These are phyloP conservation scores for Globisporangium uncinulatum DNA, from an alignment of 352 stramenopile genomes.

Conservation along the genomic window DNA sequence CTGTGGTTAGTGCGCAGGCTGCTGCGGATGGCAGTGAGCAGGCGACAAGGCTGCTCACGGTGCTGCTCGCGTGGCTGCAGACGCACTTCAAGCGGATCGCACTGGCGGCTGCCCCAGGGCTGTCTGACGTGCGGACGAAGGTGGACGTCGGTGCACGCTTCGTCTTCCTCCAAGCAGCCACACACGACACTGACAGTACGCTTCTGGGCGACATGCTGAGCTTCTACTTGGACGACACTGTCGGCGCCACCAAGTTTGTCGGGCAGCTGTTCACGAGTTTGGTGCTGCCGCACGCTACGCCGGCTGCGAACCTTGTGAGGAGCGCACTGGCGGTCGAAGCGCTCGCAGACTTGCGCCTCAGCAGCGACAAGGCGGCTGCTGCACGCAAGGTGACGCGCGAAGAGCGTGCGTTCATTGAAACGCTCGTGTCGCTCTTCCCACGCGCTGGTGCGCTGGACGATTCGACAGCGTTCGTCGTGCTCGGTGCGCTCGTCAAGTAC, in stretches of 20 bases:
- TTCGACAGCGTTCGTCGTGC: conserved; percentile 31
- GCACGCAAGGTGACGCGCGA: conserved; percentile 11
- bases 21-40: background rate
- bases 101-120: background rate
- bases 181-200: background rate
- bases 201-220: conserved; percentile 26
- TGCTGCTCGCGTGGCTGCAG: conserved; percentile 14
- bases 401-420: conserved; percentile 28
- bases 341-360: conserved; percentile 18
- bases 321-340: conserved; percentile 32
- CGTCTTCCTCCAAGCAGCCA: conserved; percentile 7
- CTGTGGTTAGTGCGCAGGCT: background rate
- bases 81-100: conserved; percentile 14
- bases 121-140: background rate
- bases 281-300: background rate
- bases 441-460: conserved; percentile 12
- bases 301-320: conserved; percentile 13
- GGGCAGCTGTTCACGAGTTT: conserved; percentile 22
- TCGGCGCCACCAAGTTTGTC: conserved; percentile 19
- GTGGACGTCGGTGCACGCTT: conserved; percentile 9
- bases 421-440: conserved; percentile 19
- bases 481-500: conserved; percentile 54
- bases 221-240: conserved; percentile 20
- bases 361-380: conserved; percentile 3
- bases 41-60: background rate